Evolutionary conservation across 306 rosid genomes (phyloP).

Genomic region (Trichosanthes cucumerina): DNA sequence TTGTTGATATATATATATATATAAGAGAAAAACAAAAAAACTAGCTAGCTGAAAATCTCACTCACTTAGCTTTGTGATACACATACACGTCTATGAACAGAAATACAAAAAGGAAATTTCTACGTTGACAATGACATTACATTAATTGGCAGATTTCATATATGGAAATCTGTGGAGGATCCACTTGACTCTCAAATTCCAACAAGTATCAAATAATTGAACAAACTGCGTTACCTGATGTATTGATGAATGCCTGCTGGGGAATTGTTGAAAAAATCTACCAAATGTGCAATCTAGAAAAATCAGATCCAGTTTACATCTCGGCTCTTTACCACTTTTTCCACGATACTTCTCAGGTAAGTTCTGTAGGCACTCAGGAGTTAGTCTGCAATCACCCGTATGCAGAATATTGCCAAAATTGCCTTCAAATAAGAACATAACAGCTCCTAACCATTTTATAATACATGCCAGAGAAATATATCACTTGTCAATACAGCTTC

Average conservation of each 20-base stretch:
- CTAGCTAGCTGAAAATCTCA: background rate
- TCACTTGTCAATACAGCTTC: constrained; percentile 22
- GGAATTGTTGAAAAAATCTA: constrained; percentile 36
- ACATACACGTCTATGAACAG: background rate
- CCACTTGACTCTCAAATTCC: background rate
- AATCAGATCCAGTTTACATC: constrained; percentile 45
- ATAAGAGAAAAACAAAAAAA: background rate
- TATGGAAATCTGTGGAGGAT: background rate
- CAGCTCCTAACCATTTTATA: constrained; percentile 44
- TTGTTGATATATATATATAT: too few relatives aligned
- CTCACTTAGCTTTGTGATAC: background rate
- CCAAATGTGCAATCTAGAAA: constrained; percentile 78
- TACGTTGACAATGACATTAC: background rate
- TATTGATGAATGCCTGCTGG: constrained; percentile 46
- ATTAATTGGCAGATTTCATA: background rate
- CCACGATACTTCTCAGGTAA: constrained; percentile 58
- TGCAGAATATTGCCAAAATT: constrained; percentile 59
- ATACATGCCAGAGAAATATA: constrained; percentile 25
- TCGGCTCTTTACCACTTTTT: constrained; percentile 43
- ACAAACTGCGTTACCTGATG: constrained; percentile 31
- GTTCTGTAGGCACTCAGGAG: constrained; percentile 45
- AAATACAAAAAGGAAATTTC: background rate
- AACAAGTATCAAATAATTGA: background rate
- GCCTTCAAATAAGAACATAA: constrained; percentile 79
- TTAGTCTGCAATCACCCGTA: constrained; percentile 75